These are phyloP conservation scores for Mycosphaerella sp. DNA, from an alignment of 2,329 filamentous ascomycete species.

Conservation along the genomic window DNA sequence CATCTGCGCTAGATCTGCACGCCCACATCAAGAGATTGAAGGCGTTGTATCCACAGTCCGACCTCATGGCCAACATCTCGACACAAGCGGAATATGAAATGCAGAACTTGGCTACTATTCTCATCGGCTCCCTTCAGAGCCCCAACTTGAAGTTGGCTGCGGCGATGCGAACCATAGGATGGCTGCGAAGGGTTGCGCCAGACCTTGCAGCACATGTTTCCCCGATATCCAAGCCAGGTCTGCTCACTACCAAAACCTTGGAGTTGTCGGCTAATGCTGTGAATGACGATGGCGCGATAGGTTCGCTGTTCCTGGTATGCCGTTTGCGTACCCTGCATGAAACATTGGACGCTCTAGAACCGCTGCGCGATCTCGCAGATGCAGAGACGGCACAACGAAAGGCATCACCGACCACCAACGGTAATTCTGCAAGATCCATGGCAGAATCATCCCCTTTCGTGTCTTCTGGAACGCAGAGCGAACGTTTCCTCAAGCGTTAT, in stretches of 20 bases:
- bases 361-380: constrained; percentile 80
- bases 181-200: constrained; percentile 78
- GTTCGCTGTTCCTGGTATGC: constrained; percentile 80
- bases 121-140: constrained; percentile 69
- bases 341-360: constrained; percentile 76
- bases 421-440: constrained; percentile 38
- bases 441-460: constrained; percentile 42
- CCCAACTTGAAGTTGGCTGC: constrained; percentile 80
- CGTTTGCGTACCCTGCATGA: constrained; percentile 70
- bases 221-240: constrained; percentile 16
- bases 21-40: constrained; percentile 87
- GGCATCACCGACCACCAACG: constrained; percentile 18
- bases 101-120: constrained; percentile 77
- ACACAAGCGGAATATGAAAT: constrained; percentile 78
- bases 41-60: constrained; percentile 71
- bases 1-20: constrained; percentile 82
- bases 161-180: constrained; percentile 84
- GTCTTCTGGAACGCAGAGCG: constrained; percentile 72
- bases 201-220: constrained; percentile 54
- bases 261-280: constrained; percentile 22
- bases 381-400: constrained; percentile 59
- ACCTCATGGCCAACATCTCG: constrained; percentile 65
- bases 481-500: constrained; percentile 88
- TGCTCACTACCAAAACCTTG: constrained; percentile 29
- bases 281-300: constrained; percentile 58